phyloP scores from a whole-genome alignment of 2,329 filamentous ascomycete species.

The Penicillium digitatum region DNA sequence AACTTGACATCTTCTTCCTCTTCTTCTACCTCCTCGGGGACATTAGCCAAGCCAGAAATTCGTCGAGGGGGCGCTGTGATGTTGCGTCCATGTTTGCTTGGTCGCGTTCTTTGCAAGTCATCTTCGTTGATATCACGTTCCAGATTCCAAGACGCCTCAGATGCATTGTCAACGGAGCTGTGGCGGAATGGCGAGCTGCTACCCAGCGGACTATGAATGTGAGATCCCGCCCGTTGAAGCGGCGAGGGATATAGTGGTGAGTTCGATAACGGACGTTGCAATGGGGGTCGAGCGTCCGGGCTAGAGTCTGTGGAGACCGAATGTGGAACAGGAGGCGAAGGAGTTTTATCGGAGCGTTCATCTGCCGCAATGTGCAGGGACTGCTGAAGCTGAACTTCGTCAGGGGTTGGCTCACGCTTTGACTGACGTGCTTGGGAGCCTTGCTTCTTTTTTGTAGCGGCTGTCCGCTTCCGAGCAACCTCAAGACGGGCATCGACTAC shows the following conservation, averaged over 20 bases:
- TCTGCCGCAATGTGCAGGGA: conserved; percentile 25
- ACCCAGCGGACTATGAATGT: conserved; percentile 8
- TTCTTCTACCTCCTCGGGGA: conserved; percentile 27
- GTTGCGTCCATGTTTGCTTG: conserved; percentile 29
- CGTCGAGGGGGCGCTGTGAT: conserved; percentile 38
- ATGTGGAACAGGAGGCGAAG: conserved; percentile 34
- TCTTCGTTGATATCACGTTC: conserved; percentile 38
- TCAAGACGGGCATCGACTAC: conserved; percentile 33
- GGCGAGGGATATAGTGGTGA: conserved; percentile 31
- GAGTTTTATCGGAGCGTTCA: conserved; percentile 30
- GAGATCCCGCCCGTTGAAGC: conserved; percentile 20
- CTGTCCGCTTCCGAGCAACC: conserved; percentile 21
- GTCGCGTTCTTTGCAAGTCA: conserved; percentile 33
- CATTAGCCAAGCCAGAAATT: conserved; percentile 31
- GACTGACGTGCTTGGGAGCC: conserved; percentile 9
- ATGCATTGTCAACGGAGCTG: conserved; percentile 33
- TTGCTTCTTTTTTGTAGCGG: conserved; percentile 15
- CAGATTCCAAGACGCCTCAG: conserved; percentile 33
- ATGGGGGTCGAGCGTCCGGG: conserved; percentile 25
- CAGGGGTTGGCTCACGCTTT: conserved; percentile 35
- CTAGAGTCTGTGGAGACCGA: conserved; percentile 34
- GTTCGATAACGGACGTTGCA: conserved; percentile 15
- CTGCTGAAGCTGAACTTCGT: conserved; percentile 32
- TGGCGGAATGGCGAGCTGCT: conserved; percentile 23
- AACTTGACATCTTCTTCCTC: conserved; percentile 20